Conservation (phyloP, 306 rosid genomes). For the Dalbergia cochinchinensis region DNA sequence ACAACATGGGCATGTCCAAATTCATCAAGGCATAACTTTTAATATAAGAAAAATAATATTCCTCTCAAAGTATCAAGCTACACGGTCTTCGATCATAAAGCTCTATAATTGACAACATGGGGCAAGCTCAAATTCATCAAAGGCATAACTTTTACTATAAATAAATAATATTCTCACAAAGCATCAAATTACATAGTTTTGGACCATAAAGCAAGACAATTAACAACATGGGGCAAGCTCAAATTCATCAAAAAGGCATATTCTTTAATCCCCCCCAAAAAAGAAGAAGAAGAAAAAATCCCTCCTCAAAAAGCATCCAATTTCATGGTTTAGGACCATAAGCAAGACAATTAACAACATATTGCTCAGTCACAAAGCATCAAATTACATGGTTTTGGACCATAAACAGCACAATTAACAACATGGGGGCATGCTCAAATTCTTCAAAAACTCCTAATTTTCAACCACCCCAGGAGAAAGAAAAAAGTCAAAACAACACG, state of each 20-base stretch:
- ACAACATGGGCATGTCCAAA: conserved; percentile 16
- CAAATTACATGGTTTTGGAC: not conserved
- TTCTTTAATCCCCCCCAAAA: too few relatives aligned
- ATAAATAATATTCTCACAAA: not conserved
- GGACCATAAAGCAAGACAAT: not conserved
- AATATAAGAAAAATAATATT: too few relatives aligned
- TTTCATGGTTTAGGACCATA: too few relatives aligned
- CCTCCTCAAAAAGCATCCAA: too few relatives aligned
- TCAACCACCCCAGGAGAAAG: not conserved
- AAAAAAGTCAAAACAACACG: not conserved
- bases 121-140: conserved; percentile 30
- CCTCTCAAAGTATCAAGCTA: not conserved
- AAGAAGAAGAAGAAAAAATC: too few relatives aligned
- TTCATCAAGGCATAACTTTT: conserved; percentile 19
- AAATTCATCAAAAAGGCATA: not conserved
- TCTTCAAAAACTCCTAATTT: not conserved
- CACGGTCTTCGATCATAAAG: not conserved
- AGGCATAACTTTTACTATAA: not conserved
- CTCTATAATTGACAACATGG: not conserved
- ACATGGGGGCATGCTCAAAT: not conserved
- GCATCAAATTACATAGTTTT: not conserved
- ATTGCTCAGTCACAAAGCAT: too few relatives aligned
- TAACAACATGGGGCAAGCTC: not conserved
- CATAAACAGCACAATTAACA: not conserved
- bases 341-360: too few relatives aligned